Evolutionary conservation across 1,284 basidiomycete species (phyloP).

Genomic region (Leccinum cinnamomeum): DNA sequence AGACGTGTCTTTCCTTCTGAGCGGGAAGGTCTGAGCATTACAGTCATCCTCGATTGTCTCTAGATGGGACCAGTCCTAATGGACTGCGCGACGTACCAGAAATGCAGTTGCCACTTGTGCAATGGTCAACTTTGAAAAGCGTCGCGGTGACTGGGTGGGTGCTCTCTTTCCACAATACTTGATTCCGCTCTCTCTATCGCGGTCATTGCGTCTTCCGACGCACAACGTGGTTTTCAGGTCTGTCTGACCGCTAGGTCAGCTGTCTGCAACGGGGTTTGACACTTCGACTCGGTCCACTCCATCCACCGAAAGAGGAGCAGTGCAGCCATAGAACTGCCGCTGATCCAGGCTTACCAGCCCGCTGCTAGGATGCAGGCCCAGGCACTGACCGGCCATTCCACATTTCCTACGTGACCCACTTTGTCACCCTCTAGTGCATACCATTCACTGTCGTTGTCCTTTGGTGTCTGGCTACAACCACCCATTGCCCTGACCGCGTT

Average conservation of each 20-base stretch:
- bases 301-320: conserved; percentile 6
- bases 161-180: neutral
- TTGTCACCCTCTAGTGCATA: conserved; percentile 12
- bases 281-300: neutral
- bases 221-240: conserved; percentile 11
- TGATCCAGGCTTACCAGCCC: neutral
- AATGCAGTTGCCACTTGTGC: conserved; percentile 35
- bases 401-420: neutral
- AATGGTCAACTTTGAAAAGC: conserved; percentile 34
- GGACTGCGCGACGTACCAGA: conserved; percentile 52
- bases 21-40: conserved; percentile 66
- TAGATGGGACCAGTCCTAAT: conserved; percentile 49
- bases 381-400: neutral
- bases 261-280: conserved; percentile 8
- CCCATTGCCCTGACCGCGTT: conserved; percentile 4
- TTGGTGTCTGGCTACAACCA: neutral
- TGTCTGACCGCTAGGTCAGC: neutral
- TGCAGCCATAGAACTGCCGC: neutral
- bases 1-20: conserved; percentile 40
- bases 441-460: neutral
- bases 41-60: conserved; percentile 51
- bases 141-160: conserved; percentile 36
- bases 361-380: conserved; percentile 2
- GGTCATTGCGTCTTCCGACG: conserved; percentile 19
- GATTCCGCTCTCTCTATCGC: conserved; percentile 23